Conservation (phyloP, 441 rosid genomes). For the Syzygium syzygioides region DNA sequence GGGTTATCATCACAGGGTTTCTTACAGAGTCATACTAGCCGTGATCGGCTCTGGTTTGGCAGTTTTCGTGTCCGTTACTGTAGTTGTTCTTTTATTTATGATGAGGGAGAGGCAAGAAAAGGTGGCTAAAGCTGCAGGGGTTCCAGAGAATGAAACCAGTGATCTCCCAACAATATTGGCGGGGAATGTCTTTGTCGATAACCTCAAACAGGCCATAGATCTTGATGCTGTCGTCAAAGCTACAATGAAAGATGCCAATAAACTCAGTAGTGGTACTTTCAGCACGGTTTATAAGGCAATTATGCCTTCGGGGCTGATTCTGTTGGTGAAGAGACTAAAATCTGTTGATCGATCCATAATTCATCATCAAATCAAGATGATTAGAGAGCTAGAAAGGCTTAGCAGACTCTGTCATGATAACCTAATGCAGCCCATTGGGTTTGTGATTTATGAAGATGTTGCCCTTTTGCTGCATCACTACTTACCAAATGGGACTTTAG, state of each 20-base stretch:
- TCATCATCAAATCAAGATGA: constrained; percentile 90
- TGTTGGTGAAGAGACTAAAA: constrained; percentile 72
- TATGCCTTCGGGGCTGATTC: constrained; percentile 87
- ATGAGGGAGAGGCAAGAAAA: constrained; percentile 95
- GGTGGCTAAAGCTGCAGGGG: constrained; percentile 42
- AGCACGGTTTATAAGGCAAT: constrained; percentile 78
- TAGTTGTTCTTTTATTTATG: constrained; percentile 86
- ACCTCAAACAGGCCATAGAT: constrained; percentile 86
- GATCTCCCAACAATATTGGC: constrained; percentile 61
- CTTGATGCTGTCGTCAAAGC: constrained; percentile 79
- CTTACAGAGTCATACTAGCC: constrained; percentile 74
- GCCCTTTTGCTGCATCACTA: constrained; percentile 84
- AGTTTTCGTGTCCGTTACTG: constrained; percentile 69
- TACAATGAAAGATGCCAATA: constrained; percentile 73
- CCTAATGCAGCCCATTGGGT: constrained; percentile 75
- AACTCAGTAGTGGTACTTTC: constrained; percentile 73
- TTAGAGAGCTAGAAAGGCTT: constrained; percentile 87
- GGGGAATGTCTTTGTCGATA: constrained; percentile 77
- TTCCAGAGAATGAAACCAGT: constrained; percentile 34
- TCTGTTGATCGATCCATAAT: constrained; percentile 82
- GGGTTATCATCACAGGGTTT: constrained; percentile 68
- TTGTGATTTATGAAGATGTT: constrained; percentile 80
- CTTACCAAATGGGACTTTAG: constrained; percentile 72
- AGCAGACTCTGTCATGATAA: constrained; percentile 89
- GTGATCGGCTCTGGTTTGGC: constrained; percentile 90